Conservation (phyloP, 73 alveolate species). For the Diophrys sp. region DNA sequence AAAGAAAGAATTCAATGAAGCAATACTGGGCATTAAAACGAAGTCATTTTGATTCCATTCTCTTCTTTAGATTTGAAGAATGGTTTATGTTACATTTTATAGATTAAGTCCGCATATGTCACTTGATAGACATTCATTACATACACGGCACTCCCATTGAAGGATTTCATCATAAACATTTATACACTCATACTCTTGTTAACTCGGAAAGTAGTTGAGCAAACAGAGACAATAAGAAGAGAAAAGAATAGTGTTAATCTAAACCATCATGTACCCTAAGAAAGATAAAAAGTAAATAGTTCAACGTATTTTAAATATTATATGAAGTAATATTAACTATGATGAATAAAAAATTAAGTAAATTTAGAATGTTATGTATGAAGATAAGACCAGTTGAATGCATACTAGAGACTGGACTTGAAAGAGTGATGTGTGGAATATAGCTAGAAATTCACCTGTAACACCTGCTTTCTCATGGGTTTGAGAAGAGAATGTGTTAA, state of each 20-base stretch:
- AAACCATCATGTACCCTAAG: no score
- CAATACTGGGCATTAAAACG: slow-evolving; percentile 71
- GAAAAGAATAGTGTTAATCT: no score
- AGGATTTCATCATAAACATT: slow-evolving; percentile 17
- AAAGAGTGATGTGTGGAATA: slow-evolving; percentile 8
- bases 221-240: no score
- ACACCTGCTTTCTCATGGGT: slow-evolving; percentile 11
- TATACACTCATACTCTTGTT: slow-evolving; percentile 39
- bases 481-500: no score
- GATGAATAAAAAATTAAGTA: no score
- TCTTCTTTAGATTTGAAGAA: slow-evolving; percentile 70
- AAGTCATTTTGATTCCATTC: slow-evolving; percentile 59
- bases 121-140: background rate
- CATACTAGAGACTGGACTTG: slow-evolving; percentile 56
- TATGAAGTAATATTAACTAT: no score
- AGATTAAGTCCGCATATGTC: slow-evolving; percentile 71
- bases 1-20: slow-evolving; percentile 42
- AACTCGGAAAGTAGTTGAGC: slow-evolving; percentile 89
- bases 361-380: slow-evolving; percentile 73
- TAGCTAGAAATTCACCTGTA: slow-evolving; percentile 18
- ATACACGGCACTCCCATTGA: background rate
- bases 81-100: slow-evolving; percentile 75
- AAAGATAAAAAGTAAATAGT: no score
- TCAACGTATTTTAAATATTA: no score
- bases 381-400: slow-evolving; percentile 87